Evolutionary conservation across 306 rosid genomes (phyloP).

Genomic region (Lithocarpus polystachyus): DNA sequence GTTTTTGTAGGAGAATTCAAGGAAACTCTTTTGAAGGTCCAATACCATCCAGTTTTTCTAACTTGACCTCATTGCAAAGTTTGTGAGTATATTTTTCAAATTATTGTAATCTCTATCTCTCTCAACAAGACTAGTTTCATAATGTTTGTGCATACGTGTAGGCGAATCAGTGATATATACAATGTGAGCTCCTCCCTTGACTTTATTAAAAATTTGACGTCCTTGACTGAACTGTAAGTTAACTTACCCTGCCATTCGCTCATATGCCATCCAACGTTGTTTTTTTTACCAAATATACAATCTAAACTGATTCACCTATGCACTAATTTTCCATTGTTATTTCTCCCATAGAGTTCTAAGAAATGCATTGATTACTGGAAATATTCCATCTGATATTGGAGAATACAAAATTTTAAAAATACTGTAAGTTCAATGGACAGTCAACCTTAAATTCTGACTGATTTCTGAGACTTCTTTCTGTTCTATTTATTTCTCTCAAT

Average conservation of each 20-base stretch:
- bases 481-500: background rate
- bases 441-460: background rate
- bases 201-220: conserved; percentile 10
- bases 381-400: conserved; percentile 26
- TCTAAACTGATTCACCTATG: background rate
- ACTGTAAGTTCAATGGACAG: background rate
- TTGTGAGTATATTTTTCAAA: conserved; percentile 14
- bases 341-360: conserved; percentile 18
- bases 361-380: conserved; percentile 23
- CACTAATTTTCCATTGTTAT: background rate
- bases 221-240: conserved; percentile 24
- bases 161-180: conserved; percentile 33
- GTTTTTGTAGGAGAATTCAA: conserved; percentile 23
- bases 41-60: conserved; percentile 30
- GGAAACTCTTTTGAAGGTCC: conserved; percentile 38
- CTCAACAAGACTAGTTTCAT: background rate
- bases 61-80: conserved; percentile 8
- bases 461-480: background rate
- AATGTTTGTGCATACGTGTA: background rate
- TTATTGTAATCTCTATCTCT: background rate
- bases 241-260: background rate
- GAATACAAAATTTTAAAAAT: background rate
- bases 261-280: too few species aligned
- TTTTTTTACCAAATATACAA: too few species aligned
- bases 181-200: conserved; percentile 31